Percentiles rank a stretch among this genome's conserved stretches.
Evolutionary conservation across 2,329 filamentous ascomycete genomes (phyloP).

Genomic region (Neofusicoccum laricinum): DNA sequence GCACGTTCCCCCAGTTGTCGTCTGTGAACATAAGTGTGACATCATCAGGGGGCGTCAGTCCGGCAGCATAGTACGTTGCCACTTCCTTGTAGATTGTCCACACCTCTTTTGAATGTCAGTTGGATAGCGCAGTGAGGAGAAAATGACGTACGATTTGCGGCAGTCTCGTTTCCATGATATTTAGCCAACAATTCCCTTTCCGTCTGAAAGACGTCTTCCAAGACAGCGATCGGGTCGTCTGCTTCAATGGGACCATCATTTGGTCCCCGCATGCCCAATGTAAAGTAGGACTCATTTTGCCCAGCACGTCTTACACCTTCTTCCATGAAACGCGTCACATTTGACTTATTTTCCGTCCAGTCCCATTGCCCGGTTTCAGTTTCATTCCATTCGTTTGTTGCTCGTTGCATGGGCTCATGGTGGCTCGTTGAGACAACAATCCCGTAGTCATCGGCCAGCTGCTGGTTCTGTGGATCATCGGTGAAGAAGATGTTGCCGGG

Average conservation of each 20-base stretch:
- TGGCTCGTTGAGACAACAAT: slow-evolving; percentile 24
- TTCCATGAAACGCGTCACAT: slow-evolving; percentile 21
- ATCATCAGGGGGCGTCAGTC: slow-evolving; percentile 20
- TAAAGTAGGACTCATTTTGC: slow-evolving; percentile 19
- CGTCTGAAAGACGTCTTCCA: slow-evolving; percentile 16
- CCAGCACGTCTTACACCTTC: slow-evolving; percentile 17
- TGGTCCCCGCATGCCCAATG: slow-evolving; percentile 21
- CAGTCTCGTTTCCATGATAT: slow-evolving; percentile 3
- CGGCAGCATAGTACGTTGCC: slow-evolving; percentile 21
- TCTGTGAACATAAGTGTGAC: slow-evolving; percentile 23
- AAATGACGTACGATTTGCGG: not conserved
- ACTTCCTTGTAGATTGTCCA: slow-evolving; percentile 25
- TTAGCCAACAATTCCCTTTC: slow-evolving; percentile 15
- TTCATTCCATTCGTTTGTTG: slow-evolving; percentile 21
- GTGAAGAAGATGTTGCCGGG: slow-evolving; percentile 23
- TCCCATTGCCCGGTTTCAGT: slow-evolving; percentile 18
- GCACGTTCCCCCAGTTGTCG: slow-evolving; percentile 24
- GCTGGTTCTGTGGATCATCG: slow-evolving; percentile 22
- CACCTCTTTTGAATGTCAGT: slow-evolving; percentile 13
- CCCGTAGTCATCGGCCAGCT: slow-evolving; percentile 21
- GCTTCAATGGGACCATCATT: slow-evolving; percentile 17
- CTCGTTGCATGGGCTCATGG: slow-evolving; percentile 23
- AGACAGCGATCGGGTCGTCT: slow-evolving; percentile 11
- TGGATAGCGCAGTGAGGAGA: not conserved
- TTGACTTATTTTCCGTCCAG: slow-evolving; percentile 20